Conservation (phyloP, 768 basidiomycete species). For the Boletus rubroflammeus region DNA sequence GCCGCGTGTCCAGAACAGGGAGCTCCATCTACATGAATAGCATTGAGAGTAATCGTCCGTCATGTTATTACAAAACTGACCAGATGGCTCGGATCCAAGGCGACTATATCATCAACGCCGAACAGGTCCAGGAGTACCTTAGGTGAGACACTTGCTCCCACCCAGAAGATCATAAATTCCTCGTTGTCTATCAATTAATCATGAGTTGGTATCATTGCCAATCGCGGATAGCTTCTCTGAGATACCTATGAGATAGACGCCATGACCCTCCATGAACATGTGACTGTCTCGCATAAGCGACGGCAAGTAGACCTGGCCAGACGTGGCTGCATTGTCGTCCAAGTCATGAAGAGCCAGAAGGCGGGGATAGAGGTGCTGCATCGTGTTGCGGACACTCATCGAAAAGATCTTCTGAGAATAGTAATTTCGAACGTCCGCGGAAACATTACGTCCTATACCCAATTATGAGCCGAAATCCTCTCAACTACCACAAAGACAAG, state of each 20-base stretch:
- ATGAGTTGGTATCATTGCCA: slow-evolving; percentile 13
- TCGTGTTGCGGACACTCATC: slow-evolving; percentile 62
- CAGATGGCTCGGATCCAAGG: slow-evolving; percentile 58
- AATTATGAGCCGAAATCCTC: slow-evolving; percentile 5
- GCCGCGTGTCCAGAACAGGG: slow-evolving; percentile 63
- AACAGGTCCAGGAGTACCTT: slow-evolving; percentile 81
- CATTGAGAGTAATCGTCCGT: not conserved
- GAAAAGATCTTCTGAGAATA: slow-evolving; percentile 73
- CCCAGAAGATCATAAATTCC: slow-evolving; percentile 84
- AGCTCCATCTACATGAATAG: slow-evolving; percentile 52
- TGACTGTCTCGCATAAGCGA: slow-evolving; percentile 79
- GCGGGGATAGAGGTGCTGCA: slow-evolving; percentile 84
- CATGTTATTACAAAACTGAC: slow-evolving; percentile 39
- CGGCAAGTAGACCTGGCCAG: slow-evolving; percentile 63
- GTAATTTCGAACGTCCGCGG: slow-evolving; percentile 91
- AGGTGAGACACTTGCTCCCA: slow-evolving; percentile 79
- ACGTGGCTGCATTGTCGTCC: slow-evolving; percentile 54
- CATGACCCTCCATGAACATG: slow-evolving; percentile 83
- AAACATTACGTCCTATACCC: slow-evolving; percentile 70
- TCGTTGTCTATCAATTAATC: slow-evolving; percentile 66
- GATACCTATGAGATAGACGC: slow-evolving; percentile 90
- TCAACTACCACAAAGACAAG: slow-evolving; percentile 23
- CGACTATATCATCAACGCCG: slow-evolving; percentile 73
- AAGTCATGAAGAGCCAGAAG: slow-evolving; percentile 87
- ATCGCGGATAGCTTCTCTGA: slow-evolving; percentile 10